Evolutionary conservation across 2,329 filamentous ascomycete species (phyloP), one percentile per base, ranked within the genome.

Genomic region (Aspergillus brasiliensis): DNA sequence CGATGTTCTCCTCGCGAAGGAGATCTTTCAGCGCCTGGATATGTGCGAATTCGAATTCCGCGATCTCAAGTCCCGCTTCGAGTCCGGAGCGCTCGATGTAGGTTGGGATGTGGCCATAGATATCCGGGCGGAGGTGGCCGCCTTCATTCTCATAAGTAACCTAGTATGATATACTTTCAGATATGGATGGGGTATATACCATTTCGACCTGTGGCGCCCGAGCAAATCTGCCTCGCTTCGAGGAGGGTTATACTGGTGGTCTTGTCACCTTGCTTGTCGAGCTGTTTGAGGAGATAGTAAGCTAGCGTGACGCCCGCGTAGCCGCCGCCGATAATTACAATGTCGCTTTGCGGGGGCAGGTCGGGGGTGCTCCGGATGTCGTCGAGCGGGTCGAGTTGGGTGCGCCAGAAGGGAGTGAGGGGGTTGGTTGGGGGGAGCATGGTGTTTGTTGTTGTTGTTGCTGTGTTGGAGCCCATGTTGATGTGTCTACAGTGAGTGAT

Each of bases 251-350:
- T 73, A 0, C 72, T 74, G 1, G 69, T 67, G 62, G 21, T 59
- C 17, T 17, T 54, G 52, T 42, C 19, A 7, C 11, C 58, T 0
- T 67, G 34, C 21, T 51, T 44, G 10, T 46, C 59, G 23, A 62
- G 58, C 40, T 67, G 58, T 49, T 74, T 71, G 11, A 77, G 60
- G 5, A 80, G 73, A 59, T 83, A 77, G 47, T 81, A 80, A 0
- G 77, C 77, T 4, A 78, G 75, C 1, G 76, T 74, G 0, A 77
- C 75, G 2, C 82, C 82, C 4, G 81, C 73, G 56, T 78, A 81
- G 0, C 82, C 82, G 13, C 78, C 77, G 0, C 81, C 82, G 8
- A 83, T 75, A 38, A 84, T 77, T 15, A 78, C 73, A 53, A 84
- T 76, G 48, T 83, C 80, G 28, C 72, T 75, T 28, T 76, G 59